phyloP scores from a whole-genome alignment of 2,329 filamentous ascomycete genomes.

The Phialemonium atrogriseum region DNA sequence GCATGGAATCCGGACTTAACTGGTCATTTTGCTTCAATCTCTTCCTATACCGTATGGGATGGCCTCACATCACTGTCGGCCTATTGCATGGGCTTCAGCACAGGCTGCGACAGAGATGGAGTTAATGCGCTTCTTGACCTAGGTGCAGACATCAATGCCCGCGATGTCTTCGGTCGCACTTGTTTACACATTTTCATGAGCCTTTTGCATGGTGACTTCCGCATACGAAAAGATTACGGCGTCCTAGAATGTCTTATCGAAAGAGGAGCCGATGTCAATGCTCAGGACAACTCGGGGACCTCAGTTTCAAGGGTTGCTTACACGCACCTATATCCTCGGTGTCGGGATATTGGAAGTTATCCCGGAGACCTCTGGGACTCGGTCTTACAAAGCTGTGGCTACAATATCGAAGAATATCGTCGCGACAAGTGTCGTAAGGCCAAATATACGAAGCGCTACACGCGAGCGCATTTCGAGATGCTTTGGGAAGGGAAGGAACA shows the following conservation, averaged over 20 bases:
- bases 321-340: too few species aligned
- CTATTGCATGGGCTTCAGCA: too few species aligned
- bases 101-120: neutral
- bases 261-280: too few species aligned
- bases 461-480: neutral
- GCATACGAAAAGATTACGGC: too few species aligned
- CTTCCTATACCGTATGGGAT: too few species aligned
- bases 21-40: conserved; percentile 1
- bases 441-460: neutral
- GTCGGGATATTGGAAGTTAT: neutral
- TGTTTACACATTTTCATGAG: too few species aligned
- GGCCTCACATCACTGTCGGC: too few species aligned
- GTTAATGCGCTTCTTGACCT: neutral
- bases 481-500: neutral
- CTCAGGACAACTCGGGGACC: too few species aligned
- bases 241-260: too few species aligned
- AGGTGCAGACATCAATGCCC: neutral
- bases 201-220: too few species aligned
- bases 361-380: conserved; percentile 1
- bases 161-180: neutral
- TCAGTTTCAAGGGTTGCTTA: too few species aligned
- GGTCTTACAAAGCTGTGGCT: neutral
- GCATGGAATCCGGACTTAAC: conserved; percentile 1
- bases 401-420: neutral
- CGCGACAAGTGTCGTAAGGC: neutral